A percentile compares a stretch with the other conserved stretches of the same genome.
Evolutionary conservation across 352 stramenopile genomes (phyloP).

Genomic region (Phytophthora citrophthora): DNA sequence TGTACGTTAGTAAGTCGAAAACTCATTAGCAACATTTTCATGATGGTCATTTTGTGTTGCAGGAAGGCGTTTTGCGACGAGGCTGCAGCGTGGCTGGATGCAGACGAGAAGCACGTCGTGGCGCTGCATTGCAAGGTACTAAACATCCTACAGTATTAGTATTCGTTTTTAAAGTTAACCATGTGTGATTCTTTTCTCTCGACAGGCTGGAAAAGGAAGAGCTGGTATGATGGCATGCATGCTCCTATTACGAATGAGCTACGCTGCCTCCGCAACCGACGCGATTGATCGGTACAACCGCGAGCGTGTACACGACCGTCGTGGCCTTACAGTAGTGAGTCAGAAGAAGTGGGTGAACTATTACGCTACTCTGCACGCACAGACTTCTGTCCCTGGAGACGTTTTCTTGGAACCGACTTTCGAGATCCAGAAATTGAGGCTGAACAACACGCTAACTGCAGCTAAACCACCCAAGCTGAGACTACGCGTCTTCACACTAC

Average conservation of each 20-base stretch:
- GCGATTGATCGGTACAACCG: conserved; percentile 78
- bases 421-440: conserved; percentile 40
- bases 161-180: background rate
- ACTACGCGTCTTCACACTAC: conserved; percentile 56
- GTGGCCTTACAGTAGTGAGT: conserved; percentile 68
- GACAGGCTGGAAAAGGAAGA: conserved; percentile 69
- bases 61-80: conserved; percentile 81
- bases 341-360: conserved; percentile 81
- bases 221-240: conserved; percentile 85
- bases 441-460: conserved; percentile 54
- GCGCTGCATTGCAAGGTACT: conserved; percentile 78
- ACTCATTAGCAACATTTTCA: background rate
- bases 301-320: conserved; percentile 58
- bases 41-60: conserved; percentile 2
- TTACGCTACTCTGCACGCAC: conserved; percentile 42
- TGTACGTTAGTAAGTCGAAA: conserved; percentile 36
- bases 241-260: conserved; percentile 73
- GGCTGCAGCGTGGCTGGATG: conserved; percentile 62
- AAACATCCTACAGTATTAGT: background rate
- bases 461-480: conserved; percentile 43
- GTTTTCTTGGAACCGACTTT: conserved; percentile 34
- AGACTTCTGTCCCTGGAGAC: conserved; percentile 18
- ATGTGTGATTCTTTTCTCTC: background rate
- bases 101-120: conserved; percentile 48
- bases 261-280: conserved; percentile 39